These are phyloP conservation scores for Fraxinus greggii DNA, from an alignment of 305 asterid species.

Conservation along the genomic window DNA sequence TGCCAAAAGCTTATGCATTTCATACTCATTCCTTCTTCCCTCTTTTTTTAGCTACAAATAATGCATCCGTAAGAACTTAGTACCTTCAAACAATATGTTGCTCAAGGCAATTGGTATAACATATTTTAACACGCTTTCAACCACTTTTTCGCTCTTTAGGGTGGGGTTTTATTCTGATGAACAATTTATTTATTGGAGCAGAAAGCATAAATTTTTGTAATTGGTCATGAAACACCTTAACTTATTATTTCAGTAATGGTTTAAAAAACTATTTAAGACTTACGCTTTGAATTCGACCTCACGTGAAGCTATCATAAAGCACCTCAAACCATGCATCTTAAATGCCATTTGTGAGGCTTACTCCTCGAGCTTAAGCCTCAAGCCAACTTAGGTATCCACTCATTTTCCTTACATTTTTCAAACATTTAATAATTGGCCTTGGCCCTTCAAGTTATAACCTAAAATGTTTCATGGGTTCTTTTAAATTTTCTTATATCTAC, in stretches of 20 bases:
- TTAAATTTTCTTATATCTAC: neutral
- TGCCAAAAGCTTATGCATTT: constrained; percentile 93
- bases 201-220: neutral
- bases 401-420: neutral
- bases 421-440: neutral
- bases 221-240: neutral
- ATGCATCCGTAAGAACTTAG: constrained; percentile 2
- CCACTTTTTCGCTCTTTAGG: neutral
- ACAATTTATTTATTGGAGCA: neutral
- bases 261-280: neutral
- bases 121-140: neutral
- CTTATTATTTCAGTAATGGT: neutral
- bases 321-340: neutral
- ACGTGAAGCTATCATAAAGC: neutral
- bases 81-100: neutral
- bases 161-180: neutral
- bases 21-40: constrained; percentile 96
- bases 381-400: neutral
- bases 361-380: neutral
- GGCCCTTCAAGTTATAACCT: neutral
- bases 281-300: neutral
- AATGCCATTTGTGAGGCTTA: neutral
- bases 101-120: constrained; percentile 3
- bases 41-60: constrained; percentile 78
- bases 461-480: neutral